A percentile compares a stretch with the other conserved stretches of the same genome.
Evolutionary conservation across 1,284 basidiomycete species (phyloP).

Genomic region (Mycena sp.): DNA sequence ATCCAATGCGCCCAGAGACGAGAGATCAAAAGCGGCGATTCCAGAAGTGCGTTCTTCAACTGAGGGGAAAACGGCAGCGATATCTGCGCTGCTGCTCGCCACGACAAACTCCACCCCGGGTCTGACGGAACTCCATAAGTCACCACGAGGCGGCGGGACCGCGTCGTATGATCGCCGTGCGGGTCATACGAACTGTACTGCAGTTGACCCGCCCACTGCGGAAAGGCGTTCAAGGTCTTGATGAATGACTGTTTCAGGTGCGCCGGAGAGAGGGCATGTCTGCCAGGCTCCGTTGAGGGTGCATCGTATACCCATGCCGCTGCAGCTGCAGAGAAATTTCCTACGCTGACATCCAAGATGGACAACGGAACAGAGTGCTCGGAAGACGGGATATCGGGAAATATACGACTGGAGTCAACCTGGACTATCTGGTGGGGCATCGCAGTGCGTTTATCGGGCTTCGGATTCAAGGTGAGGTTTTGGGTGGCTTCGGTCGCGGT

Average conservation of each 20-base stretch:
- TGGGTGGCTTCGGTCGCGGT: no score
- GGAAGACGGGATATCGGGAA: constrained; percentile 6
- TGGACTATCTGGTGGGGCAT: constrained; percentile 1
- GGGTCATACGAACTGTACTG: constrained; percentile 41
- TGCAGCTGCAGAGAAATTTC: constrained; percentile 17
- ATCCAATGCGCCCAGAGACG: constrained; percentile 25
- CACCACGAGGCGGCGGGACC: constrained; percentile 47
- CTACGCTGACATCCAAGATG: constrained; percentile 23
- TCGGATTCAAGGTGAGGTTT: no score
- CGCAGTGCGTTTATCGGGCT: no score
- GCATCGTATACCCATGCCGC: constrained; percentile 23
- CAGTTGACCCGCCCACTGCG: constrained; percentile 51
- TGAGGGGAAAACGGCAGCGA: constrained; percentile 35
- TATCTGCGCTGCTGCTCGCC: constrained; percentile 28
- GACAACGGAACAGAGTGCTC: constrained; percentile 4
- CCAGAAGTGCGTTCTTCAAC: constrained; percentile 23
- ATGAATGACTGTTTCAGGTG: constrained; percentile 1
- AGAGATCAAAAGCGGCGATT: constrained; percentile 19
- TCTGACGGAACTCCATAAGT: constrained; percentile 44
- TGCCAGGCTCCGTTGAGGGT: not conserved
- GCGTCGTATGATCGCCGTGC: constrained; percentile 39
- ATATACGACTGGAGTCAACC: constrained; percentile 10
- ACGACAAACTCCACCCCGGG: constrained; percentile 49
- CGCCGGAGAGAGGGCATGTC: not conserved
- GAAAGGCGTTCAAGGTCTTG: constrained; percentile 45